phyloP scores from a whole-genome alignment of 2,329 filamentous ascomycete genomes.

The Fusarium torulosum region DNA sequence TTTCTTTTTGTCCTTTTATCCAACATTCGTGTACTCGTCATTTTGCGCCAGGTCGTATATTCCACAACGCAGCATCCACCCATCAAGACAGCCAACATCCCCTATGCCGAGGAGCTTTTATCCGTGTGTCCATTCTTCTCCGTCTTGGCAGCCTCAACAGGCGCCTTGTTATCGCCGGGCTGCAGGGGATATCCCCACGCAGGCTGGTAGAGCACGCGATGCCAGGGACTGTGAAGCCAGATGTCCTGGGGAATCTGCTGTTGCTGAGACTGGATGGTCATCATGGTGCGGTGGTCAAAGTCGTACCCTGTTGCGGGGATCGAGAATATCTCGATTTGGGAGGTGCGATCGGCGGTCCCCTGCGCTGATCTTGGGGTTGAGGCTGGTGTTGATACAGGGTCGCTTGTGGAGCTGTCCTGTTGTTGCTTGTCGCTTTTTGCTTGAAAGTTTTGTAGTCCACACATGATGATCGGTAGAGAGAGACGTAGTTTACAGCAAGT shows the following conservation, averaged over 20 bases:
- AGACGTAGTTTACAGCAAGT: no score
- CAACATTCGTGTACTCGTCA: neutral
- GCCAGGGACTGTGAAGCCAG: constrained; percentile 29
- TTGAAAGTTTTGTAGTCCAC: neutral
- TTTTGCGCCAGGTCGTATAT: no score
- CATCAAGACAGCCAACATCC: neutral
- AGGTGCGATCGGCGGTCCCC: neutral
- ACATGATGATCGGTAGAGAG: neutral
- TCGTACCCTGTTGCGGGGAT: constrained; percentile 11
- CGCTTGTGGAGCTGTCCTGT: neutral
- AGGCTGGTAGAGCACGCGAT: constrained; percentile 34
- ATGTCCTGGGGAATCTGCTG: constrained; percentile 31
- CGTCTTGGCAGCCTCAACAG: neutral
- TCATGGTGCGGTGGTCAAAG: constrained; percentile 11
- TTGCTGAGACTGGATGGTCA: constrained; percentile 13
- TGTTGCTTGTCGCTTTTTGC: neutral
- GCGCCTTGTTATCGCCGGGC: neutral
- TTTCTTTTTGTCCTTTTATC: neutral
- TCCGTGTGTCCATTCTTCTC: neutral
- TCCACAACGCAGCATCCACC: neutral
- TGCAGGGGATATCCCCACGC: neutral
- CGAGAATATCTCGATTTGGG: neutral
- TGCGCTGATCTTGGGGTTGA: neutral
- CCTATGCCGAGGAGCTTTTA: neutral
- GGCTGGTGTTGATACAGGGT: neutral